Base-by-base conservation (phyloP, 345 rosid species). In the Punica granatum region DNA sequence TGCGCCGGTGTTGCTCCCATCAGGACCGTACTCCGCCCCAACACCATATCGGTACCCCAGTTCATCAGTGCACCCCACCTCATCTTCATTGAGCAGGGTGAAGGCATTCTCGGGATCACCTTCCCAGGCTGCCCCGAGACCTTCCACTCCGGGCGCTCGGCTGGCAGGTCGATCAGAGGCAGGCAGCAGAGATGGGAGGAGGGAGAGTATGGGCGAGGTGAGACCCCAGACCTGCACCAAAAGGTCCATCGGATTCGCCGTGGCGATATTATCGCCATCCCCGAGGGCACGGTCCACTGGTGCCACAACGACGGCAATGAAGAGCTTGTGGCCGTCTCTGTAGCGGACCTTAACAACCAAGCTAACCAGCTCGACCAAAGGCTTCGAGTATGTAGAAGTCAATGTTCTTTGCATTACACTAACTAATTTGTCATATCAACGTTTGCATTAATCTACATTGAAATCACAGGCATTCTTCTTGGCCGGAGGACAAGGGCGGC, bases 231-330 rank as follows among this genome's bases (percentile, higher is more conserved):
- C 75, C 62, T 53, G 65, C 83, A 76, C 74, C 80, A 80, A 78
- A 80, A 76, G 71, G 39, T 80, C 41, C 73, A 56, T 14, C 63
- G 70, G 32, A 51, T 76, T n/a, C 72, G 73, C 56, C 69, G 48
- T 0, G 83, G 83, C 1, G 83, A 80, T 37, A 18, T 80, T 63
- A 26, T 80, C n/a, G 77, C 75, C 67, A 30, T 80, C 31, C 79
- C 79, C 0, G 65, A 70, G 14, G 77, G 81, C 12, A 72, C 67
- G 0, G 70, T 77, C 16, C 74, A 72, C n/a, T 75, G 84, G 84
- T 64, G 72, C 67, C 73, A 74, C 69, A 77, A 80, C 28, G 84
- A 80, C 3, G 81, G 73, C 6, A 26, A 54, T 41, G 75, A 77
- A 31, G 77, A 75, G n/a, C 75, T 77, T 34, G 43, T 80, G 44